Conservation (phyloP, 2,329 filamentous ascomycete genomes). For the Fusarium burgessii region DNA sequence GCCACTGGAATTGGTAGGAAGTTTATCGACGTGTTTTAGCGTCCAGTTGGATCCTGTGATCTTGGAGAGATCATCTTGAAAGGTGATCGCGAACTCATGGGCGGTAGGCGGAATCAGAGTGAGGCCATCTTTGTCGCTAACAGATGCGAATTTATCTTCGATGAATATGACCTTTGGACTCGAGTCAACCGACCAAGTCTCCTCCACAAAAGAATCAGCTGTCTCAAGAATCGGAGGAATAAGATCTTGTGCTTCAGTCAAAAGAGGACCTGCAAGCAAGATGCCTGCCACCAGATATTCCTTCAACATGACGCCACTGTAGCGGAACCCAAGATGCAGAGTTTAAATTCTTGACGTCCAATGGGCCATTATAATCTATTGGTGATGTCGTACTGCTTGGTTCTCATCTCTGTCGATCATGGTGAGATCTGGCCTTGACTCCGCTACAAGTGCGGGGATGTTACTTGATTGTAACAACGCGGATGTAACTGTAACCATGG, state of each 20-base stretch:
- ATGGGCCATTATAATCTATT: neutral
- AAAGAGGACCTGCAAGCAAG: neutral
- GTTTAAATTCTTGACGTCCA: rapidly evolving
- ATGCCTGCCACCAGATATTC: neutral
- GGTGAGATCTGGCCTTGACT: neutral
- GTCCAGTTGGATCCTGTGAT: slow-evolving; percentile 20
- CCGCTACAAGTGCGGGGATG: slow-evolving; percentile 5
- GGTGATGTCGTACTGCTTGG: neutral
- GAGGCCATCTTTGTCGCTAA: neutral
- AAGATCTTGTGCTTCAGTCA: slow-evolving; percentile 6
- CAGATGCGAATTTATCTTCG: neutral
- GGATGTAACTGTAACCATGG: slow-evolving; percentile 16
- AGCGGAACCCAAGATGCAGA: rapidly evolving
- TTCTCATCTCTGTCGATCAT: slow-evolving; percentile 11
- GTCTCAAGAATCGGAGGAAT: slow-evolving; percentile 9
- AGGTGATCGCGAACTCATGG: slow-evolving; percentile 7
- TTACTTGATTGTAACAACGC: neutral
- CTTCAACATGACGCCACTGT: neutral
- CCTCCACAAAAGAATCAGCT: neutral
- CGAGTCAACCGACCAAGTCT: neutral
- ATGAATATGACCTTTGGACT: slow-evolving; percentile 12
- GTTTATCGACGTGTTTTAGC: neutral
- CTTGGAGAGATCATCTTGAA: slow-evolving; percentile 10
- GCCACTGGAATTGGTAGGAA: neutral
- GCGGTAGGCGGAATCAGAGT: slow-evolving; percentile 18